A percentile compares a stretch with the other conserved stretches of the same genome.
These are phyloP conservation scores for Clitopilus passeckerianus DNA, from an alignment of 768 basidiomycete genomes.

Conservation along the genomic window DNA sequence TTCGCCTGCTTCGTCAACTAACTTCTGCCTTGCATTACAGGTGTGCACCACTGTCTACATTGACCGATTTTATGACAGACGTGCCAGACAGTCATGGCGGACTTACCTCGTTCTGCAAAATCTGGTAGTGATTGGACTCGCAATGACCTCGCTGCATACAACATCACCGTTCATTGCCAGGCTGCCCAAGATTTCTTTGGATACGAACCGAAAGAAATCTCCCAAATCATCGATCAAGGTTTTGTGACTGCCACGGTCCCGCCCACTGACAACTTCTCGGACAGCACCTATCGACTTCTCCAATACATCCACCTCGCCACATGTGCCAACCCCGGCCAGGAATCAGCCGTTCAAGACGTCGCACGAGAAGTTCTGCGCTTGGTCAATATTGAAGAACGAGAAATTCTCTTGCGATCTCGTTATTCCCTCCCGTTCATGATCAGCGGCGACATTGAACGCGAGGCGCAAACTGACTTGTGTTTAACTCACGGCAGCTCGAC, in stretches of 20 bases:
- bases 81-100: too few relatives aligned
- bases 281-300: slow-evolving; percentile 1
- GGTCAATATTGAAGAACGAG: slow-evolving; percentile 6
- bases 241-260: neutral
- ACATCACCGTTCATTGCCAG: slow-evolving; percentile 13
- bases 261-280: neutral
- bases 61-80: too few relatives aligned
- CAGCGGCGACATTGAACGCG: slow-evolving; percentile 3
- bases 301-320: slow-evolving; percentile 5
- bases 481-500: neutral
- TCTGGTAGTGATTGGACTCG: slow-evolving; percentile 20
- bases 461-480: neutral
- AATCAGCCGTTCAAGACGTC: slow-evolving; percentile 4
- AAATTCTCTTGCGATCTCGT: slow-evolving; percentile 5
- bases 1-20: too few relatives aligned
- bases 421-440: slow-evolving; percentile 8
- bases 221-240: slow-evolving; percentile 4
- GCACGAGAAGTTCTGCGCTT: slow-evolving; percentile 1
- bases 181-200: slow-evolving; percentile 4
- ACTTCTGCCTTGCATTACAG: too few relatives aligned
- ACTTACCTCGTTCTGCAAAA: slow-evolving; percentile 17
- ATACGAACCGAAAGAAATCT: neutral
- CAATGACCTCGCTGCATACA: slow-evolving; percentile 17
- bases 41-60: too few relatives aligned
- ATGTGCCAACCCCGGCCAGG: neutral